These are phyloP conservation scores for Cordyceps cateniannulata DNA, from an alignment of 2,329 filamentous ascomycete species.

Conservation along the genomic window DNA sequence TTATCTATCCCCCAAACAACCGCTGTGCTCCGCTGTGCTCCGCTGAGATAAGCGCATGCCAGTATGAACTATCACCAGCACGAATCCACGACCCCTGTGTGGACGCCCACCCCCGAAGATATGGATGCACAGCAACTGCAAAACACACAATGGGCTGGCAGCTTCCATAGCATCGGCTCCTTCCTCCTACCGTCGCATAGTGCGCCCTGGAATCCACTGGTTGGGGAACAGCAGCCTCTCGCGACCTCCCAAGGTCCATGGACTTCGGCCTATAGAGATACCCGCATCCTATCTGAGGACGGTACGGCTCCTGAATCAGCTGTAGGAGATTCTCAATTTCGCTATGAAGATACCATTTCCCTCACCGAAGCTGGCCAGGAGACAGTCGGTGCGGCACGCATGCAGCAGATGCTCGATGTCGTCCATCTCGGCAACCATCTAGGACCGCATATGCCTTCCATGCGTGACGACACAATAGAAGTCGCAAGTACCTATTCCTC, in stretches of 20 bases:
- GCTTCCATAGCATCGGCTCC: not conserved
- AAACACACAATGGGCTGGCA: not conserved
- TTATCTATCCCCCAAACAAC: not conserved
- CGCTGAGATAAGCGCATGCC: not conserved
- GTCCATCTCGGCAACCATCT: not conserved
- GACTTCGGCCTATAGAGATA: not conserved
- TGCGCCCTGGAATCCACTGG: not conserved
- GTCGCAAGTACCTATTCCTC: not conserved
- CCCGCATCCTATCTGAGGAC: not conserved
- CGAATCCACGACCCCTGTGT: not conserved
- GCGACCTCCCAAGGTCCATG: not conserved
- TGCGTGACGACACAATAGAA: not conserved
- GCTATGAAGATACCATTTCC: not conserved
- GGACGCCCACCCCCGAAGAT: not conserved
- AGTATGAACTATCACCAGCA: not conserved
- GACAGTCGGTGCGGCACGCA: not conserved
- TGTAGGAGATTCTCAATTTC: not conserved
- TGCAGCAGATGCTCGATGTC: slow-evolving; percentile 2
- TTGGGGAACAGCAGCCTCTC: not conserved
- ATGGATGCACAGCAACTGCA: not conserved
- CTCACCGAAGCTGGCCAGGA: not conserved
- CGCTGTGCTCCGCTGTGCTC: not conserved
- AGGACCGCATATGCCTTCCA: slow-evolving; percentile 3
- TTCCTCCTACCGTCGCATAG: not conserved
- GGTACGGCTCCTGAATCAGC: not conserved